Conservation (phyloP, 495 filamentous ascomycete species). For the Tetracladium marchalianum region DNA sequence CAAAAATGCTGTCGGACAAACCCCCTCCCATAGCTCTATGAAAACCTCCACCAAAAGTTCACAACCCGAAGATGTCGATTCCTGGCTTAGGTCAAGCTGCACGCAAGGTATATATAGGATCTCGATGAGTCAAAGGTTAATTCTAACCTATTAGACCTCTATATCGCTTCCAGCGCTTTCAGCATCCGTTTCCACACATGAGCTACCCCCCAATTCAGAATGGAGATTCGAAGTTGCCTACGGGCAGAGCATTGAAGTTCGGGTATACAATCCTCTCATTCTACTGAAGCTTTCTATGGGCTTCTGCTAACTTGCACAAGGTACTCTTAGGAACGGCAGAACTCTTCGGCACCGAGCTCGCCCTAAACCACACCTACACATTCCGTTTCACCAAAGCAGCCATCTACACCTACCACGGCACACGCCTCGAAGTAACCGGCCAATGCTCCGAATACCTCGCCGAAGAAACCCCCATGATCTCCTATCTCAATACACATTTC, state of each 20-base stretch:
- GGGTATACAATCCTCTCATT: slow-evolving; percentile 29
- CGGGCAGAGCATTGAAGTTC: slow-evolving; percentile 49
- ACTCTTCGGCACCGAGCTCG: slow-evolving; percentile 92
- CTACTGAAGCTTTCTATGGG: background rate
- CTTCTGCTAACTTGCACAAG: slow-evolving; percentile 30
- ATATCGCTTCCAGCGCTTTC: slow-evolving; percentile 16
- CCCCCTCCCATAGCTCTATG: too few species aligned
- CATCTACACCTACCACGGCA: slow-evolving; percentile 87
- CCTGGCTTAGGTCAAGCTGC: slow-evolving; percentile 42
- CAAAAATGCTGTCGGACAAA: too few species aligned
- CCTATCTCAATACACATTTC: slow-evolving; percentile 77
- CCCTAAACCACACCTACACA: slow-evolving; percentile 65
- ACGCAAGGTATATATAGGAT: slow-evolving; percentile 24
- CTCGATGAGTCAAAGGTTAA: background rate
- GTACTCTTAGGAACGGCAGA: slow-evolving; percentile 79
- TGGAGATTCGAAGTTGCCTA: slow-evolving; percentile 88
- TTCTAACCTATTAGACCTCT: slow-evolving; percentile 16
- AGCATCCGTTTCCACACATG: slow-evolving; percentile 14
- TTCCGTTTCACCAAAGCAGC: slow-evolving; percentile 79
- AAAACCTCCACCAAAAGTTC: background rate
- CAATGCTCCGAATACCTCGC: slow-evolving; percentile 52
- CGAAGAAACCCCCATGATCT: slow-evolving; percentile 76
- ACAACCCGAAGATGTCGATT: slow-evolving; percentile 28
- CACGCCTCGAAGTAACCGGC: slow-evolving; percentile 64
- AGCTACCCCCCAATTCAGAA: slow-evolving; percentile 49